Conservation (phyloP, 164 flowering plant genomes). For the Berberis thunbergii region DNA sequence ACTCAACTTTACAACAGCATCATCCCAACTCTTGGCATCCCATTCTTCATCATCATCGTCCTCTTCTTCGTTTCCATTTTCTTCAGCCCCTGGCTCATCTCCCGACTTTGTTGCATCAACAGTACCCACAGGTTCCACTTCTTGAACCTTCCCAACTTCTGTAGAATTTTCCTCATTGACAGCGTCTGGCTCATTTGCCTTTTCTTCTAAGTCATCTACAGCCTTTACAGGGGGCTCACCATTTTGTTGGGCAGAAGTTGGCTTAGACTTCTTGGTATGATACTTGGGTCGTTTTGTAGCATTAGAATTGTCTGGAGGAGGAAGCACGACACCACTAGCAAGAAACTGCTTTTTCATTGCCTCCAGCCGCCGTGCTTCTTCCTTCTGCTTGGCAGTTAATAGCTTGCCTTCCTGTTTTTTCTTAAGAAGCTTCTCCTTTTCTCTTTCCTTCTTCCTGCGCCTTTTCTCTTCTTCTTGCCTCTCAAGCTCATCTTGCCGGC, state of each 20-base stretch:
- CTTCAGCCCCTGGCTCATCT: constrained; percentile 26
- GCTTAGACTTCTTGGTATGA: constrained; percentile 62
- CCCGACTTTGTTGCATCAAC: constrained; percentile 34
- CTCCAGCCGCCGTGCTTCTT: constrained; percentile 70
- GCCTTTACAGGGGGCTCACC: constrained; percentile 27
- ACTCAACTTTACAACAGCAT: constrained; percentile 46
- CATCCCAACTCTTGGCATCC: constrained; percentile 99
- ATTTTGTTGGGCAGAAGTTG: constrained; percentile 36
- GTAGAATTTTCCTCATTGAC: constrained; percentile 19
- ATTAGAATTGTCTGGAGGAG: constrained; percentile 28
- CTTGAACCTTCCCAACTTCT: constrained; percentile 44
- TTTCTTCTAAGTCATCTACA: constrained; percentile 26
- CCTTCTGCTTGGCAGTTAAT: constrained; percentile 85
- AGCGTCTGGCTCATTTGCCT: constrained; percentile 26
- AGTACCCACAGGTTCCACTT: constrained; percentile 19
- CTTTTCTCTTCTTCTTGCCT: constrained; percentile 80
- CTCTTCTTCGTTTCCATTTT: constrained; percentile 48
- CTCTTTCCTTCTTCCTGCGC: constrained; percentile 76
- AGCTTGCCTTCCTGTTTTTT: constrained; percentile 80
- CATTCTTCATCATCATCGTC: constrained; percentile 75
- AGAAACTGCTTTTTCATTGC: constrained; percentile 82
- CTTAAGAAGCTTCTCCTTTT: constrained; percentile 79
- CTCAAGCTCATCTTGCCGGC: constrained; percentile 68
- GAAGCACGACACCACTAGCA: constrained; percentile 37
- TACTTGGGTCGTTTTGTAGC: constrained; percentile 65